A percentile compares a stretch with the other conserved stretches of the same genome.
Conservation (phyloP, 2,329 filamentous ascomycete species). For the Fusarium guadeloupense region DNA sequence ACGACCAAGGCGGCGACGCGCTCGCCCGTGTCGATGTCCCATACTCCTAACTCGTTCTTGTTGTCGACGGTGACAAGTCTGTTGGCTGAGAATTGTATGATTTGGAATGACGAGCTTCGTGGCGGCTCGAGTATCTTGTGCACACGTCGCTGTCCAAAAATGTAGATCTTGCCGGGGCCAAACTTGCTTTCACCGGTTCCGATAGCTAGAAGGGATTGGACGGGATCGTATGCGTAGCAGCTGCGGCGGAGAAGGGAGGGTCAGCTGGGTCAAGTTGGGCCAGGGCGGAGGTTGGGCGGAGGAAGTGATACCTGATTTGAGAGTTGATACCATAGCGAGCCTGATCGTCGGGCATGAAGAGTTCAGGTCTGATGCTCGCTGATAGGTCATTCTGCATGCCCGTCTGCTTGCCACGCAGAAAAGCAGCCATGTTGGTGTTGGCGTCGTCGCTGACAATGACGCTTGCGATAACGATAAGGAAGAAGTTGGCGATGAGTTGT, state of each 20-base stretch:
- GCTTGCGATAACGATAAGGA: slow-evolving; percentile 4
- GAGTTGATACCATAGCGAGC: slow-evolving; percentile 84
- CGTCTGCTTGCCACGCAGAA: slow-evolving; percentile 90
- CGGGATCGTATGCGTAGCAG: slow-evolving; percentile 88
- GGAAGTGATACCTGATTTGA: slow-evolving; percentile 64
- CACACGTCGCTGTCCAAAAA: slow-evolving; percentile 85
- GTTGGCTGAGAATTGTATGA: slow-evolving; percentile 85
- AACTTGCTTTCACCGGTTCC: slow-evolving; percentile 90
- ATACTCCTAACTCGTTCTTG: slow-evolving; percentile 86
- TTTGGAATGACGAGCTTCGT: slow-evolving; percentile 77
- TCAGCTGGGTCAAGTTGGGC: slow-evolving; percentile 24
- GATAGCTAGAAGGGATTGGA: slow-evolving; percentile 92
- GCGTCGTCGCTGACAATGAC: slow-evolving; percentile 7
- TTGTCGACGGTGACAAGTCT: slow-evolving; percentile 85
- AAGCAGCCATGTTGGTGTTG: slow-evolving; percentile 74
- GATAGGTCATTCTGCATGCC: slow-evolving; percentile 94
- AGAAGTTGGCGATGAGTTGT: slow-evolving; percentile 10
- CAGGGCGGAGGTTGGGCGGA: slow-evolving; percentile 8
- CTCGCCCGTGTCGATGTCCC: slow-evolving; percentile 77
- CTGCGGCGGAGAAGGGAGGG: slow-evolving; percentile 52
- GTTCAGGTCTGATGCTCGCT: slow-evolving; percentile 76
- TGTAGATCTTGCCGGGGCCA: slow-evolving; percentile 86
- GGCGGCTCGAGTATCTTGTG: slow-evolving; percentile 77
- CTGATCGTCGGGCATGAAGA: slow-evolving; percentile 86
- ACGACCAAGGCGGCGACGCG: slow-evolving; percentile 76